Evolutionary conservation across 2,329 filamentous ascomycete genomes (phyloP).

Genomic region (Ascochyta koolunga): DNA sequence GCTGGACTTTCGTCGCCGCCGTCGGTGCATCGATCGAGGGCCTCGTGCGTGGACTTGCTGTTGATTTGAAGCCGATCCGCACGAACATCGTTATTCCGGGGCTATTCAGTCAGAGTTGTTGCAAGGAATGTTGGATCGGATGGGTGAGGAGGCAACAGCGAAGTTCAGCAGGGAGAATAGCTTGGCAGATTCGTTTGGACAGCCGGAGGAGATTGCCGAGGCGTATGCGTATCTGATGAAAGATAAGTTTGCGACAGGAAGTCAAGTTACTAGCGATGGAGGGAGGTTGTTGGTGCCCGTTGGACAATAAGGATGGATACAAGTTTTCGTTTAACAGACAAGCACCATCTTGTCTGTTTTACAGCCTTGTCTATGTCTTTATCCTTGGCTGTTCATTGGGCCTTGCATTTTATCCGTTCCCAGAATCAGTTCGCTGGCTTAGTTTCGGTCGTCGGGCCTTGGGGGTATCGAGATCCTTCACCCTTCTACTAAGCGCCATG

Average conservation of each 20-base stretch:
- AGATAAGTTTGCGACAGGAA: constrained; percentile 50
- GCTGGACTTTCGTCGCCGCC: constrained; percentile 40
- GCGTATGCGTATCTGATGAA: constrained; percentile 54
- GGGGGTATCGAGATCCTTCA: constrained; percentile 1
- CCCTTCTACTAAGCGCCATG: not conserved
- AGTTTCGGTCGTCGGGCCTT: not conserved
- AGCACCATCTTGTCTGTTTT: not conserved
- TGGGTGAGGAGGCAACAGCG: constrained; percentile 22
- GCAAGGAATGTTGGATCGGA: constrained; percentile 25
- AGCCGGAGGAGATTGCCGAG: constrained; percentile 50
- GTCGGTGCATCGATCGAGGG: constrained; percentile 38
- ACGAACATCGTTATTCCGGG: constrained; percentile 53
- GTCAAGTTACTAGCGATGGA: constrained; percentile 44
- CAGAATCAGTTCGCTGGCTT: not conserved
- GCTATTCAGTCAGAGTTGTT: constrained; percentile 51
- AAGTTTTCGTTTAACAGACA: not conserved
- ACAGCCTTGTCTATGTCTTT: not conserved
- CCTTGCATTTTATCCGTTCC: not conserved
- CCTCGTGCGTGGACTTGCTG: constrained; percentile 46
- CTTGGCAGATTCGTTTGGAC: constrained; percentile 32
- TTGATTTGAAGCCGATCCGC: constrained; percentile 52
- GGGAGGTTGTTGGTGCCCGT: constrained; percentile 37
- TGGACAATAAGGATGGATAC: not conserved
- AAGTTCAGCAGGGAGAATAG: constrained; percentile 25
- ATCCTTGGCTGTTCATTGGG: not conserved